A percentile compares a stretch with the other conserved stretches of the same genome.
These are phyloP conservation scores for Blastobotrys buckinghamii DNA, from an alignment of 1,139 yeast species.

Conservation along the genomic window DNA sequence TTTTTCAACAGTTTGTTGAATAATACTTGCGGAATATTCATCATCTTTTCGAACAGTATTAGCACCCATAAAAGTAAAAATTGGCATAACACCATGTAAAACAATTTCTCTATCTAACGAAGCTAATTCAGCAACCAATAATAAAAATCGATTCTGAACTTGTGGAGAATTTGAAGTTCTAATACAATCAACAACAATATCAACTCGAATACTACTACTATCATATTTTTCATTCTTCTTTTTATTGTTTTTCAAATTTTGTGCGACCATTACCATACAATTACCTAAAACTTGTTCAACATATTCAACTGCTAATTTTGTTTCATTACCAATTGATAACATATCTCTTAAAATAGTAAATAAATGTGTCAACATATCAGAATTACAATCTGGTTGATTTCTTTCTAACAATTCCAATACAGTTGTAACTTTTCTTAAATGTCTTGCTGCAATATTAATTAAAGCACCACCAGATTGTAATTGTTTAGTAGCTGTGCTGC, in stretches of 20 bases:
- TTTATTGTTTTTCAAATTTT: conserved; percentile 30
- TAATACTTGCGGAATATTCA: conserved; percentile 86
- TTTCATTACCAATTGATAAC: conserved; percentile 84
- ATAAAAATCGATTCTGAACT: conserved; percentile 79
- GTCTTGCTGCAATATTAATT: conserved; percentile 67
- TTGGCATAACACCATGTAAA: conserved; percentile 96
- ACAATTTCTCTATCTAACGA: conserved; percentile 85
- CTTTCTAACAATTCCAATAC: conserved; percentile 73
- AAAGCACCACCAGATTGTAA: conserved; percentile 66
- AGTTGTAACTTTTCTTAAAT: conserved; percentile 70
- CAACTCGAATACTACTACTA: conserved; percentile 75
- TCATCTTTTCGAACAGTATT: conserved; percentile 96
- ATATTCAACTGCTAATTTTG: conserved; percentile 83
- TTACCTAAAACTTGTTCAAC: conserved; percentile 88
- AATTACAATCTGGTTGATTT: conserved; percentile 42
- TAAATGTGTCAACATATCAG: conserved; percentile 42
- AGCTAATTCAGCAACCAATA: conserved; percentile 85
- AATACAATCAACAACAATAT: conserved; percentile 82
- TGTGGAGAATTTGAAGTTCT: conserved; percentile 89
- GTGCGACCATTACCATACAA: conserved; percentile 71
- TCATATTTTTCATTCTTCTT: conserved; percentile 39
- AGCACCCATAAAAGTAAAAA: conserved; percentile 98
- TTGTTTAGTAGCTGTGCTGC: conserved; percentile 70
- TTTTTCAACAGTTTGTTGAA: conserved; percentile 83
- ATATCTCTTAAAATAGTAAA: conserved; percentile 78